phyloP scores from a whole-genome alignment of 768 basidiomycete species.

The Pisolithus marmoratus region DNA sequence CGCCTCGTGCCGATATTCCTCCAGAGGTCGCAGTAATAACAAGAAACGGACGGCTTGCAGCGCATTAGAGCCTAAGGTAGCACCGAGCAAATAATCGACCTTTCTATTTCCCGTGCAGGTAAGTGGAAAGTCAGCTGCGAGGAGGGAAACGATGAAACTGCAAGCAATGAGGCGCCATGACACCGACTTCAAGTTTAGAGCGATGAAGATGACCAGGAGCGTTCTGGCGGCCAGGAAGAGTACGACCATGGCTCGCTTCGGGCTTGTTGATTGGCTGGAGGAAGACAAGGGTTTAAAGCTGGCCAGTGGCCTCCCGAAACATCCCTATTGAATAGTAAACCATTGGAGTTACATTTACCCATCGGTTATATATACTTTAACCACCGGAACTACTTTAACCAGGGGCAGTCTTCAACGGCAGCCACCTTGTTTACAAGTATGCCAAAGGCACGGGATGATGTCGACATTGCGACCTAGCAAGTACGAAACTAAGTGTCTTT shows the following conservation, averaged over 20 bases:
- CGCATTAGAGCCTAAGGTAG: background rate
- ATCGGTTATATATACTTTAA: too few species aligned
- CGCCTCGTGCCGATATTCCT: background rate
- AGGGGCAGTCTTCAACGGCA: too few species aligned
- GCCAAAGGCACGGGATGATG: too few species aligned
- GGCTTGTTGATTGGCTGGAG: too few species aligned
- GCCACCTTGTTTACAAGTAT: too few species aligned
- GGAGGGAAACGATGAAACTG: background rate
- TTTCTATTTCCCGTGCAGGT: background rate
- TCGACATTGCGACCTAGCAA: too few species aligned
- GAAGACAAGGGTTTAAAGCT: too few species aligned
- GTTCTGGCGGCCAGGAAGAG: background rate
- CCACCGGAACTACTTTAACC: too few species aligned
- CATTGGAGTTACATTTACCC: too few species aligned
- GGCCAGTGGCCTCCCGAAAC: too few species aligned
- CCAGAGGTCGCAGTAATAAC: background rate
- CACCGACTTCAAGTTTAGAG: background rate
- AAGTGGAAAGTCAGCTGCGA: background rate
- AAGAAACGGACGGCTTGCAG: background rate
- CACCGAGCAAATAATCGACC: conserved; percentile 1
- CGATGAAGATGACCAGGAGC: background rate
- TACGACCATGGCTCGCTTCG: background rate
- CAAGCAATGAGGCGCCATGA: background rate
- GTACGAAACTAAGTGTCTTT: too few species aligned
- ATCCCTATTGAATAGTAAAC: too few species aligned